Conservation (phyloP, 768 basidiomycete species). For the Leccinum longicurvipes region DNA sequence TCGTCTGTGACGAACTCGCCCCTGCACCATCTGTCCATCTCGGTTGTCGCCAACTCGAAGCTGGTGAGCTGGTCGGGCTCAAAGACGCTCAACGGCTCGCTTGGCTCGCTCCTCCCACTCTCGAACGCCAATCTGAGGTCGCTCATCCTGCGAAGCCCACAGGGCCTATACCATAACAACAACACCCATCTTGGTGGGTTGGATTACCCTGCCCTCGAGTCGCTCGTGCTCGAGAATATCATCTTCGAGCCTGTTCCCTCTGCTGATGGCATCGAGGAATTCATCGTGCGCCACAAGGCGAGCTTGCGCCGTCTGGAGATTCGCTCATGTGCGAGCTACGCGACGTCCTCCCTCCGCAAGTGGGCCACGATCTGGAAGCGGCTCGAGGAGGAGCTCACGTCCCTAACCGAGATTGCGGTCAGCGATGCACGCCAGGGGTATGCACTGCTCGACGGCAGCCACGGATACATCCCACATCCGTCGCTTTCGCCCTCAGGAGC, state of each 20-base stretch:
- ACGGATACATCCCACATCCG: slow-evolving; percentile 24
- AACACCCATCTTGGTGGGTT: slow-evolving; percentile 16
- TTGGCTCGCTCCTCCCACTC: slow-evolving; percentile 24
- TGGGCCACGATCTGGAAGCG: slow-evolving; percentile 30
- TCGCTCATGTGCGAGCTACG: slow-evolving; percentile 25
- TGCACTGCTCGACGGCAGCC: slow-evolving; percentile 16
- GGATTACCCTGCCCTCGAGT: slow-evolving; percentile 25
- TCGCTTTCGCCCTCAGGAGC: neutral
- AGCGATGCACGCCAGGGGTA: slow-evolving; percentile 18
- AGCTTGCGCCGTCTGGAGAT: slow-evolving; percentile 24
- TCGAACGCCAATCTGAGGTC: slow-evolving; percentile 20
- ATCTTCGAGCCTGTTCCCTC: slow-evolving; percentile 24
- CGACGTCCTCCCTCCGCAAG: slow-evolving; percentile 12
- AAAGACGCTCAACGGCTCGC: slow-evolving; percentile 24
- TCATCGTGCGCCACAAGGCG: slow-evolving; percentile 29
- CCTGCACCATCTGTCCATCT: slow-evolving; percentile 28
- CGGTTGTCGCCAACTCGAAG: slow-evolving; percentile 31
- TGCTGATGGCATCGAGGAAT: slow-evolving; percentile 26
- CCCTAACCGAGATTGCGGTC: slow-evolving; percentile 22
- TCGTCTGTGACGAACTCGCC: slow-evolving; percentile 22
- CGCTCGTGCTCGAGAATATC: slow-evolving; percentile 28
- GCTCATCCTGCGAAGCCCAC: slow-evolving; percentile 26
- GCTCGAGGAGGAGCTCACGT: slow-evolving; percentile 18
- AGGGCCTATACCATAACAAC: slow-evolving; percentile 27
- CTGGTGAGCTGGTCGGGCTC: slow-evolving; percentile 30